These are phyloP conservation scores for Aspergillus sp. DNA, from an alignment of 2,329 filamentous ascomycete genomes.

Conservation along the genomic window DNA sequence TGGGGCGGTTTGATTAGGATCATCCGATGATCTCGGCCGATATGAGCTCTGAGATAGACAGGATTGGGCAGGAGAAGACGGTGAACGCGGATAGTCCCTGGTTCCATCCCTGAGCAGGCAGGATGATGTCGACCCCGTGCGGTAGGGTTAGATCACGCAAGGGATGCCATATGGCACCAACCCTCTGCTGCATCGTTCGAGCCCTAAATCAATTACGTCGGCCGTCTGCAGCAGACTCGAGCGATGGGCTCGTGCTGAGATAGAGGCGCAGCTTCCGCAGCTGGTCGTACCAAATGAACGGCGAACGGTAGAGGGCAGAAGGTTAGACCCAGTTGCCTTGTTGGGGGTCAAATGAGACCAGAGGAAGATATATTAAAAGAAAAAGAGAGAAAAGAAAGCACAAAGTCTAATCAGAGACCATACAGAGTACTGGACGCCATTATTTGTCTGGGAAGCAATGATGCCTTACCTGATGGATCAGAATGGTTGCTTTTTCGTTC, in stretches of 20 bases:
- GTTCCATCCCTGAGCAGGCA: background rate
- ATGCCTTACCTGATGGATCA: conserved; percentile 14
- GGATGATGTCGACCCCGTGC: no score
- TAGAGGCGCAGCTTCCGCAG: background rate
- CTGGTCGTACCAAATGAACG: no score
- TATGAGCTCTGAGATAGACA: background rate
- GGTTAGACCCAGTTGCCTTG: no score
- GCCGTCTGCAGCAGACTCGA: background rate
- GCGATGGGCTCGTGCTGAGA: background rate
- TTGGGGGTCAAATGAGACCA: background rate
- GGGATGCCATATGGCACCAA: background rate
- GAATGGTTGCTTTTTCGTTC: background rate
- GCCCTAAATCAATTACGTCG: background rate
- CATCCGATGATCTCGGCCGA: background rate
- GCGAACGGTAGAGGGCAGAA: no score
- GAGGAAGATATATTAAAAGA: no score
- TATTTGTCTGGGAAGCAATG: conserved; percentile 7
- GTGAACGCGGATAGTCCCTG: background rate
- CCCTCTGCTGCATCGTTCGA: background rate
- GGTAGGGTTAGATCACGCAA: background rate
- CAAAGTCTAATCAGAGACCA: background rate
- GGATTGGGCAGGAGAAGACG: background rate
- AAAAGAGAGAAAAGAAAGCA: background rate
- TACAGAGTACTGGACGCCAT: background rate
- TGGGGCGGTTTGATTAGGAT: background rate